Evolutionary conservation across 1,284 basidiomycete genomes (phyloP).

Genomic region (Pyrrhoderma lamaoense): DNA sequence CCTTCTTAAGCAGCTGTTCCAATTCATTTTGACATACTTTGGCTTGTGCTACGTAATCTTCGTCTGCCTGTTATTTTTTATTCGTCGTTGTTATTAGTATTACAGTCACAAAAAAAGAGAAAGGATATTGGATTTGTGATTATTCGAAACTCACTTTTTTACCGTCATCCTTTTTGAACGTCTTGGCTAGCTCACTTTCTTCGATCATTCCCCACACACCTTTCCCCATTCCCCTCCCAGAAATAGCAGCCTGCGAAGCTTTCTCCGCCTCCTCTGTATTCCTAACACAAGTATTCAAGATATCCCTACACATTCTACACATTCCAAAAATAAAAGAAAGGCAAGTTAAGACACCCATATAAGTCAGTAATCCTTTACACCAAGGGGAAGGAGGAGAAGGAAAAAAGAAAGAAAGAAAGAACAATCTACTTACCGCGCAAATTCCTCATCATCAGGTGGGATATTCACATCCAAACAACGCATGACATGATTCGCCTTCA

Average conservation of each 20-base stretch:
- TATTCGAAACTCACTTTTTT: constrained; percentile 40
- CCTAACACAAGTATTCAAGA: constrained; percentile 77
- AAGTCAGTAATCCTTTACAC: background rate
- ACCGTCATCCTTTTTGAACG: constrained; percentile 53
- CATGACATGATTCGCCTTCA: constrained; percentile 79
- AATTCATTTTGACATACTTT: constrained; percentile 41
- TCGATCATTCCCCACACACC: constrained; percentile 77
- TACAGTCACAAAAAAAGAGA: too few species aligned
- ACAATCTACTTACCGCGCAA: constrained; percentile 55
- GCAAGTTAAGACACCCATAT: too few species aligned
- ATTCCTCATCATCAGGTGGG: constrained; percentile 81
- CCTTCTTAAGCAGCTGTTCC: constrained; percentile 36
- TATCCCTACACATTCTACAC: constrained; percentile 65
- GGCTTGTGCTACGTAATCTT: constrained; percentile 48
- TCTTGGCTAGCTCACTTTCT: constrained; percentile 68
- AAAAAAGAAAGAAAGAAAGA: background rate
- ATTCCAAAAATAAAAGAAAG: background rate
- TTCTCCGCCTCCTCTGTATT: constrained; percentile 82
- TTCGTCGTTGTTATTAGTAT: too few species aligned
- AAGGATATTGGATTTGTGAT: background rate
- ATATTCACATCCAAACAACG: constrained; percentile 93
- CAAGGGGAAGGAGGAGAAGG: too few species aligned
- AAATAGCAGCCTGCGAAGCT: constrained; percentile 28
- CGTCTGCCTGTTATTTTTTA: constrained; percentile 41
- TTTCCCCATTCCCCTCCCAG: constrained; percentile 42